Evolutionary conservation across 257 asterid species (phyloP).

Genomic region (Schizonepeta tenuifolia): DNA sequence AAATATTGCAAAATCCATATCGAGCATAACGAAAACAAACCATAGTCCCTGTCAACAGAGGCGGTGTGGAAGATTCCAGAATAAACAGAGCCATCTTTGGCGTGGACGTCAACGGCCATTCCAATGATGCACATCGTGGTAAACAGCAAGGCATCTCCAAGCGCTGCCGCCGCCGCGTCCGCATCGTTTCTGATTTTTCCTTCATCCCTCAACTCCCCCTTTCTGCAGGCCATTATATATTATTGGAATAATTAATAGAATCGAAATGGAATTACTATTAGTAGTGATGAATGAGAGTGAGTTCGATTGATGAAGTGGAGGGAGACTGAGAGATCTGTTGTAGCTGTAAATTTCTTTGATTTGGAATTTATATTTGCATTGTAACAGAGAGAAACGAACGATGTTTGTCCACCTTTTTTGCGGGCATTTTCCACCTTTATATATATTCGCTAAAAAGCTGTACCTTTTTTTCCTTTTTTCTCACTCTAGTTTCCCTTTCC

Average conservation of each 20-base stretch:
- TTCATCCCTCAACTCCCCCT: conserved; percentile 49
- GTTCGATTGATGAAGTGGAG: conserved; percentile 19
- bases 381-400: neutral
- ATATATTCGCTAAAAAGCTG: conserved; percentile 25
- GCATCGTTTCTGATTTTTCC: conserved; percentile 36
- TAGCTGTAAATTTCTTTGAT: conserved; percentile 33
- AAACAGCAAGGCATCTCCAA: conserved; percentile 64
- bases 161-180: conserved; percentile 38
- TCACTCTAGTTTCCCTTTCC: too few species aligned
- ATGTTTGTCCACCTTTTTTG: conserved; percentile 25
- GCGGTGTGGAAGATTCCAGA: conserved; percentile 89
- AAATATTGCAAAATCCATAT: conserved; percentile 3
- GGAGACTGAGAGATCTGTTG: conserved; percentile 34
- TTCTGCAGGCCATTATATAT: conserved; percentile 62
- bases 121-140: conserved; percentile 81
- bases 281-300: conserved; percentile 28
- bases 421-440: conserved; percentile 24
- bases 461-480: neutral
- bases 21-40: conserved; percentile 39
- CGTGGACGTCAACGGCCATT: conserved; percentile 78
- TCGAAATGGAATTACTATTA: neutral
- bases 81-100: conserved; percentile 79
- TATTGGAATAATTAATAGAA: neutral
- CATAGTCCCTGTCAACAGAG: conserved; percentile 66
- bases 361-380: conserved; percentile 14